Conservation (phyloP, 1,284 basidiomycete genomes). For the Marasmius sp. region DNA sequence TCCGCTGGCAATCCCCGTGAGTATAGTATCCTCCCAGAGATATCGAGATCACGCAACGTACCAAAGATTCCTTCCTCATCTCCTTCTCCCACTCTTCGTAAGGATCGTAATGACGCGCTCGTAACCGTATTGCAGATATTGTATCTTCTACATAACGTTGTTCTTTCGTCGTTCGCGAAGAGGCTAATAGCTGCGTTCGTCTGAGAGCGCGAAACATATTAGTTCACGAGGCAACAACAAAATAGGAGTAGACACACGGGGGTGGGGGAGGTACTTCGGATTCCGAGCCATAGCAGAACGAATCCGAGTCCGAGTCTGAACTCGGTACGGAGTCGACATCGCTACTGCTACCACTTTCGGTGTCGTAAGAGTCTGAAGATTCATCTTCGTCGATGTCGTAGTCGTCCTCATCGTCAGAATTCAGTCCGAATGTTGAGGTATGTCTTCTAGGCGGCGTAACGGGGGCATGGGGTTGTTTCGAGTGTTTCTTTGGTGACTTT, state of each 20-base stretch:
- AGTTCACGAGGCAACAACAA: neutral
- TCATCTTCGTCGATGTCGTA: conserved; percentile 40
- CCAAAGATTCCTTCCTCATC: conserved; percentile 68
- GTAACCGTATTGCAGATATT: conserved; percentile 65
- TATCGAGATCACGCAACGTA: conserved; percentile 34
- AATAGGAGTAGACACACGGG: conserved; percentile 29
- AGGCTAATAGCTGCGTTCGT: conserved; percentile 24
- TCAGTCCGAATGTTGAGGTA: conserved; percentile 56
- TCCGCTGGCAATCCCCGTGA: conserved; percentile 39
- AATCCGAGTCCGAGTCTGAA: conserved; percentile 31
- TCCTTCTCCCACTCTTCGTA: conserved; percentile 79
- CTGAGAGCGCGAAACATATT: conserved; percentile 1
- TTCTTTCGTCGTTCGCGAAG: conserved; percentile 40
- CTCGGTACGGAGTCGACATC: conserved; percentile 14
- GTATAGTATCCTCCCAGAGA: neutral
- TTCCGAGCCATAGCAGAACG: conserved; percentile 43
- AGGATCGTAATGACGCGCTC: conserved; percentile 65
- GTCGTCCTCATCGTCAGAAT: conserved; percentile 47
- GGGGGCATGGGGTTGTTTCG: conserved; percentile 7
- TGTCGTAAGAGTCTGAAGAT: conserved; percentile 27
- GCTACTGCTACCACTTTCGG: neutral
- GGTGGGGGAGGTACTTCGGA: conserved; percentile 32
- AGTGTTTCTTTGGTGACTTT: conserved; percentile 1
- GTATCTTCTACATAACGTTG: conserved; percentile 61
- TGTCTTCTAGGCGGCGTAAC: conserved; percentile 21